Base-by-base conservation (phyloP, 306 rosid species). In the Medicago arabica region DNA sequence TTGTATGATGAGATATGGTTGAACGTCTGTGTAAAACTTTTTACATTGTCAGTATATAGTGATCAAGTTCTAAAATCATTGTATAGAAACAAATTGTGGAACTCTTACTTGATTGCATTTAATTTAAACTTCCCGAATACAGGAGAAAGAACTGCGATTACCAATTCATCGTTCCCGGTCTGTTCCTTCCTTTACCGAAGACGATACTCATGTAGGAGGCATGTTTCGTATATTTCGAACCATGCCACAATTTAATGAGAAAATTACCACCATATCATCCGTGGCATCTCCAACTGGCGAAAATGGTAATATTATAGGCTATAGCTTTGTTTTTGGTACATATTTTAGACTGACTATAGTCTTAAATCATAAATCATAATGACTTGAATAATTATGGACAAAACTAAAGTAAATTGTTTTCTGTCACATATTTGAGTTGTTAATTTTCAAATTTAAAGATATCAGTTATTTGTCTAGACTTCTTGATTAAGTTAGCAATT, bases 91-190 rank as follows among this genome's bases (percentile, higher is more conserved):
- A 53, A 53, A 53, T 16, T 53, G 13, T 53, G 60, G 60, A 8
- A 15, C 34, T 61, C 18, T 17, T 40, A 31, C 16, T 75, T 62
- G 74, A 41, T 14, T 64, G 23, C 14, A 16, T 64, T 65, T 80
- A 73, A 71, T 75, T 73, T 67, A 55, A 58, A 36, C 44, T 40
- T 53, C 43, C 68, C 69, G 62, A 47, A 59, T 46, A 71, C 82
- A 90, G 98, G 89, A 79, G 79, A 90, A 81, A 73, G 89, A 59
- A 23, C 14, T 10, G 49, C 72, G 62, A n/a, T 67, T 83, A 62
- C 80, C 83, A 41, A 83, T 83, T 43, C 86, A 74, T 74, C 86
- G 86, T 12, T 83, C 86, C 4, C 77, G 60, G 34, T 83, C 86
- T 17, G 80, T 78, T 61, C 86, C 86, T 51, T 40, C 25, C 21